Evolutionary conservation across 2,329 filamentous ascomycete species (phyloP).

Genomic region (Thyridium curvatum): DNA sequence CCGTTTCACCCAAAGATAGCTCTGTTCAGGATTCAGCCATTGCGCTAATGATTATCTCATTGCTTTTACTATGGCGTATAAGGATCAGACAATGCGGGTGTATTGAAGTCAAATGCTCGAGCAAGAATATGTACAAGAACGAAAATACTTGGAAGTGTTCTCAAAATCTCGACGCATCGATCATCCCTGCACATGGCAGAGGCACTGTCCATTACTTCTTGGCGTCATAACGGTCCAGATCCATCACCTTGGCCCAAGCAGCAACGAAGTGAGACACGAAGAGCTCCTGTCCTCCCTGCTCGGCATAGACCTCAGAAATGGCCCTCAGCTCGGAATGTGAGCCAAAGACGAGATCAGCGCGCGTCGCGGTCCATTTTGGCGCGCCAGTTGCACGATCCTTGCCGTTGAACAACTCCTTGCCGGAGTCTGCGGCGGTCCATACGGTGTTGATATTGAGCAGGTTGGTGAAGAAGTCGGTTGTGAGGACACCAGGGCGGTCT

Average conservation of each 20-base stretch:
- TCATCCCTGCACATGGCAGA: too few species aligned
- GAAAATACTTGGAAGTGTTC: too few species aligned
- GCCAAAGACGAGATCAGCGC: slow-evolving; percentile 64
- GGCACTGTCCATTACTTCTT: too few species aligned
- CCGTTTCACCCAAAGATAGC: too few species aligned
- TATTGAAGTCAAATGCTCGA: too few species aligned
- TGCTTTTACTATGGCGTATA: too few species aligned
- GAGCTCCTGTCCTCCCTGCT: slow-evolving; percentile 51
- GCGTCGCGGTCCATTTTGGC: slow-evolving; percentile 66
- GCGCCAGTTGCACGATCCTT: slow-evolving; percentile 59
- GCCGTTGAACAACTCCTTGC: slow-evolving; percentile 54
- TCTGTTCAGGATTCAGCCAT: too few species aligned
- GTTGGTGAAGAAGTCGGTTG: slow-evolving; percentile 74
- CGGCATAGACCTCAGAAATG: slow-evolving; percentile 63
- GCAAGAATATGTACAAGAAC: too few species aligned
- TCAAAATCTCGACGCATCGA: too few species aligned
- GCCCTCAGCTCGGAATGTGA: slow-evolving; percentile 68
- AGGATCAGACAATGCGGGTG: too few species aligned
- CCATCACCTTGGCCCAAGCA: slow-evolving; percentile 71
- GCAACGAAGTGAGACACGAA: slow-evolving; percentile 68
- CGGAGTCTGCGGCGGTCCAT: slow-evolving; percentile 43
- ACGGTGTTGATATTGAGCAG: slow-evolving; percentile 56
- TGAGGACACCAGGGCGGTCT: slow-evolving; percentile 55
- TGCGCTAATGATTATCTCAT: too few species aligned
- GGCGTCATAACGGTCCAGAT: slow-evolving; percentile 65